phyloP scores from a whole-genome alignment of 1,284 basidiomycete genomes.

The Ustilago vetiveriae region DNA sequence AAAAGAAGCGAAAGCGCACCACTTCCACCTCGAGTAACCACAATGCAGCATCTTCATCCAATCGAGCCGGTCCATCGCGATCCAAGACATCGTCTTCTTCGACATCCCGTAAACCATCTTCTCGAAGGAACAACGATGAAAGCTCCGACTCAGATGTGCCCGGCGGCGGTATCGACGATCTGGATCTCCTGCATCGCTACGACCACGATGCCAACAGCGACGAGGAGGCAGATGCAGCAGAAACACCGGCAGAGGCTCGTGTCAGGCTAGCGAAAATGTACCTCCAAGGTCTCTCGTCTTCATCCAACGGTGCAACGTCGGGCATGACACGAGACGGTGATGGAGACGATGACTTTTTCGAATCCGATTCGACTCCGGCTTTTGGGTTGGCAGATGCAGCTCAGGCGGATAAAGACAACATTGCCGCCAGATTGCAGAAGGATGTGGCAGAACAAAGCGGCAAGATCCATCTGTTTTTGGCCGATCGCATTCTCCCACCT shows the following conservation, averaged over 20 bases:
- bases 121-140: conserved; percentile 32
- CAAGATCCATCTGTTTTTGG: conserved; percentile 81
- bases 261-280: conserved; percentile 89
- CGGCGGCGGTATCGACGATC: conserved; percentile 48
- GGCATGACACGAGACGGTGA: neutral
- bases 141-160: conserved; percentile 27
- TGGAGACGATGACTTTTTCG: conserved; percentile 46
- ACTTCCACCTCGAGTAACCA: neutral
- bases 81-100: conserved; percentile 8
- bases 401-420: conserved; percentile 89
- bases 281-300: conserved; percentile 75
- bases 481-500: conserved; percentile 53
- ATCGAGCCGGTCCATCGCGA: conserved; percentile 28
- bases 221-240: conserved; percentile 55
- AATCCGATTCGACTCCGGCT: conserved; percentile 68
- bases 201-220: conserved; percentile 41
- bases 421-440: conserved; percentile 81
- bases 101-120: neutral
- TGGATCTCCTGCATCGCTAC: conserved; percentile 59
- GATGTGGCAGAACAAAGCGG: conserved; percentile 58
- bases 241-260: conserved; percentile 94
- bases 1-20: conserved; percentile 66
- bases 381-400: conserved; percentile 79
- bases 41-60: neutral
- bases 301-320: neutral